Conservation (phyloP, 805 yeast species). For the Yamadazyma nakazawae region DNA sequence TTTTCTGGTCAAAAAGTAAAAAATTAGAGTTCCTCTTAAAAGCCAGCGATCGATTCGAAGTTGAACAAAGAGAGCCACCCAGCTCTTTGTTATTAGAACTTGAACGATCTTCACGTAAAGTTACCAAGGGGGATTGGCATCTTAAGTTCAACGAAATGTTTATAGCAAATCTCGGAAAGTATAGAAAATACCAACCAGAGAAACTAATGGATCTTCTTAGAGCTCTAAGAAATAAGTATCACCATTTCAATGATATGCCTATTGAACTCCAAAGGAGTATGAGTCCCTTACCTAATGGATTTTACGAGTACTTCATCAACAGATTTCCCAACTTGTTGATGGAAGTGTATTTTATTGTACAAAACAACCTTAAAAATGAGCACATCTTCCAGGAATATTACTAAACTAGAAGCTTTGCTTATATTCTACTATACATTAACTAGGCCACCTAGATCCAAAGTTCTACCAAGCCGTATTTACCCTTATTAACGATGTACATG, state of each 20-base stretch:
- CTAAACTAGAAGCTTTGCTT: slow-evolving; percentile 10
- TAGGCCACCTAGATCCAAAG: neutral
- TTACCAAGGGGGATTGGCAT: slow-evolving; percentile 75
- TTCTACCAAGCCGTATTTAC: neutral
- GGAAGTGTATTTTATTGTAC: slow-evolving; percentile 65
- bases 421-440: neutral
- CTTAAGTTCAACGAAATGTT: slow-evolving; percentile 64
- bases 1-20: slow-evolving; percentile 74
- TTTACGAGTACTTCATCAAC: slow-evolving; percentile 67
- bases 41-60: slow-evolving; percentile 88
- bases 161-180: slow-evolving; percentile 82
- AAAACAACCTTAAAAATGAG: slow-evolving; percentile 57
- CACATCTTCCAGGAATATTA: slow-evolving; percentile 48
- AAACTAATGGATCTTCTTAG: slow-evolving; percentile 82
- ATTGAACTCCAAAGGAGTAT: slow-evolving; percentile 56
- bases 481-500: slow-evolving; percentile 8
- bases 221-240: slow-evolving; percentile 89
- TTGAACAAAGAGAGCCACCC: slow-evolving; percentile 79
- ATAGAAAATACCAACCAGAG: slow-evolving; percentile 78
- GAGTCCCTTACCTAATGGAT: slow-evolving; percentile 83
- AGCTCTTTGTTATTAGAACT: slow-evolving; percentile 53
- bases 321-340: slow-evolving; percentile 79
- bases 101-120: slow-evolving; percentile 47
- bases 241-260: slow-evolving; percentile 91
- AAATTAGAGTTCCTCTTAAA: slow-evolving; percentile 80